These are phyloP conservation scores for Thraustotheca clavata DNA, from an alignment of 352 stramenopile genomes.

Conservation along the genomic window DNA sequence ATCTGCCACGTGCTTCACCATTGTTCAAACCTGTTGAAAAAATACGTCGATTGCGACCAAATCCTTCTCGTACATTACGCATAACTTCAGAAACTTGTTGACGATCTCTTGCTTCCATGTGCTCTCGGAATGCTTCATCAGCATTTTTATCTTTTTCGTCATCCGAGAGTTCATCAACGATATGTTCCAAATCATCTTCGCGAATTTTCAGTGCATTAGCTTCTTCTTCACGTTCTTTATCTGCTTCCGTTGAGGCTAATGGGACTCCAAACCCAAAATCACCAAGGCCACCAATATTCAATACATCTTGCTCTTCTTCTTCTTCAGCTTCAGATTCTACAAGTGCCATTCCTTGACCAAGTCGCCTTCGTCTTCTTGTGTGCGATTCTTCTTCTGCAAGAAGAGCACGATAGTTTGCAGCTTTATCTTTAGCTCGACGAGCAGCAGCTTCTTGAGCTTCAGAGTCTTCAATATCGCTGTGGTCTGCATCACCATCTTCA, in stretches of 20 bases:
- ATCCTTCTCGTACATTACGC: constrained; percentile 84
- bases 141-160: constrained; percentile 60
- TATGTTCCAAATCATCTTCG: constrained; percentile 73
- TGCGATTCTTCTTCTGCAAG: constrained; percentile 48
- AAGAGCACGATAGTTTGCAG: constrained; percentile 54
- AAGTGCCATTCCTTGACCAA: constrained; percentile 42
- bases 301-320: constrained; percentile 67
- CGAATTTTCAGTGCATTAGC: constrained; percentile 59
- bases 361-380: constrained; percentile 44
- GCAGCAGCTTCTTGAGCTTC: not conserved
- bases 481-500: constrained; percentile 20
- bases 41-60: constrained; percentile 69
- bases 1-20: constrained; percentile 59
- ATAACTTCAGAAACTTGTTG: constrained; percentile 77
- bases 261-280: constrained; percentile 82
- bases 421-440: constrained; percentile 41
- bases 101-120: constrained; percentile 57
- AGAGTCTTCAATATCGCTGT: constrained; percentile 10
- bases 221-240: constrained; percentile 71
- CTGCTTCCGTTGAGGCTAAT: constrained; percentile 52
- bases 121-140: constrained; percentile 63
- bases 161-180: constrained; percentile 80
- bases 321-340: constrained; percentile 81
- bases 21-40: constrained; percentile 49
- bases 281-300: constrained; percentile 71